Evolutionary conservation across 768 basidiomycete genomes (phyloP), one percentile per base, ranked within the genome.

Genomic region (Hypholoma fasciculare): DNA sequence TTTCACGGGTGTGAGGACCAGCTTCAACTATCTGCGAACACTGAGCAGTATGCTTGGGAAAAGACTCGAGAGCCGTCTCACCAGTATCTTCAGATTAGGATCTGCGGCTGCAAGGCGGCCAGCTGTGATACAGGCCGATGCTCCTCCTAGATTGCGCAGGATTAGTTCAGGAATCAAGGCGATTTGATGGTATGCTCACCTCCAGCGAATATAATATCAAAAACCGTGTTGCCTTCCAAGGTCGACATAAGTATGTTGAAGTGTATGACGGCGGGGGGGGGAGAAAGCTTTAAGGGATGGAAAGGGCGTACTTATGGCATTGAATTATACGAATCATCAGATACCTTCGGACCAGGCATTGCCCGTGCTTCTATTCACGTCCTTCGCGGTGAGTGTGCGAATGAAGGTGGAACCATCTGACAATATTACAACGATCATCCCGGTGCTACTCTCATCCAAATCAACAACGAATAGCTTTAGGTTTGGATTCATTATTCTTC

Each of bases 81-180:
- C 80, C 12, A 89, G 79, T 49, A 89, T 85, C 62, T 75, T 83
- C 50, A 89, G 67, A 3, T 71, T 66, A 0, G 85, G 80, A 42
- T 86, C 80, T 0, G 84, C 82, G 0, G 75, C 76, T 0, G 81
- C 74, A 3, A 90, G 76, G 36, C 86, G 79, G 0, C 81, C 77
- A 9, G 84, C 87, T 16, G 78, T 67, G 8, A 89, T 72, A 61
- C 86, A 86, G 4, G 79, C 84, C n/a, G 78, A 59, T 4, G 84
- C 75, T 34, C 87, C 87, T 38, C 81, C 80, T 81, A 53, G 47
- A 52, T 42, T 36, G 5, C 38, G 34, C 3, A n/a, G 11, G 30
- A 54, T 19, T 23, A 27, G 34, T 38, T 16, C 20, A 19, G 49
- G 13, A 30, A 20, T 7, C 26, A n/a, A n/a, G 3, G 4, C n/a